Base-by-base conservation (phyloP, 371 early-diverging fungal genomes). In the Mortierella sp. region DNA sequence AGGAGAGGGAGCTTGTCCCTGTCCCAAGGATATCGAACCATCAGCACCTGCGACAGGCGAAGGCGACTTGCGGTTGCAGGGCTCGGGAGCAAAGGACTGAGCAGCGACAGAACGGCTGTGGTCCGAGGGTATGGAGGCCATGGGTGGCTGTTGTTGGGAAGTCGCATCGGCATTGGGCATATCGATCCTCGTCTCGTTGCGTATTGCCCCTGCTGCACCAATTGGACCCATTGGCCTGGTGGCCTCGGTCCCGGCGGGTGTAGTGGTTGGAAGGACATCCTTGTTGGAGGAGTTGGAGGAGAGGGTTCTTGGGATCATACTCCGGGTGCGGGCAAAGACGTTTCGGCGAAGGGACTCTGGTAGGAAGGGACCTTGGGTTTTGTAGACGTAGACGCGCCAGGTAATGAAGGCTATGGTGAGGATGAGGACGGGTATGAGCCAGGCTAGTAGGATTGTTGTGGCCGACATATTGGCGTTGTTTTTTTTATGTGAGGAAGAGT, bases 401-500 rank as follows among this genome's bases (percentile, higher is more conserved):
- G 65, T 78, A 32, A 84, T 60, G 35, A 81, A 48, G 44, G 78
- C 81, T 4, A 72, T 4, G 10, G 63, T 4, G 16, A 84, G 46
- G 74, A 81, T 46, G 21, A 84, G 63, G 38, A 63, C 71, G 1
- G 84, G 84, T 84, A 84, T 81, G 58, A 84, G 81, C 81, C 75
- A 75, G 24, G 84, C 81, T 7, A 84, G 49, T 29, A 80, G 75
- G 1, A 74, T 78, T 49, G 78, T 75, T 21, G 81, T 75, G n/a
- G 75, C 63, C 4, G 84, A 84, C 81, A 84, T 84, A 10, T 14
- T 74, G 8, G 1, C 43, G 3, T 4, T 35, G 29, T 51, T 41
- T 8, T 29, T 24, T 58, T 35, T 18, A 38, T 6, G 70, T 70
- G 65, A n/a, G 16, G 71, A 54, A 8, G 29, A 41, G 27, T 27